Conservation (phyloP, 805 yeast species). For the Candida ascalaphidarum region DNA sequence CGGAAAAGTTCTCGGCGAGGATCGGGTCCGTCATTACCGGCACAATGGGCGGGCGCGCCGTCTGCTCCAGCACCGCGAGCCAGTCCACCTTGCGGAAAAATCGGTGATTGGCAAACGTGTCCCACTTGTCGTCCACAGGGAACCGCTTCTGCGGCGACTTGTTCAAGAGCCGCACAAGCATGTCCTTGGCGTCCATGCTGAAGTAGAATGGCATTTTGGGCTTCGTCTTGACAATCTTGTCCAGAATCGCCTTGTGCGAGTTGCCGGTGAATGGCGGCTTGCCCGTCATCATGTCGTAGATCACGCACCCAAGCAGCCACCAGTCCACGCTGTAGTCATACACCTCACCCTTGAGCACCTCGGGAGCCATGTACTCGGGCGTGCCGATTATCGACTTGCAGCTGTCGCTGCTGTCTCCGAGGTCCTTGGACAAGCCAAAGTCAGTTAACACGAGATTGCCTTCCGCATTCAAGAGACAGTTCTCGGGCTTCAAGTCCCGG, state of each 20-base stretch:
- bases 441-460: conserved; percentile 38
- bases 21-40: conserved; percentile 77
- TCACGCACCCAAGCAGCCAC: conserved; percentile 86
- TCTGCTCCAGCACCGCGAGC: conserved; percentile 45
- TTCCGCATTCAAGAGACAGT: conserved; percentile 32
- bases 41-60: conserved; percentile 60
- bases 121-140: conserved; percentile 44
- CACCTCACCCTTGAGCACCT: conserved; percentile 66
- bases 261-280: conserved; percentile 85
- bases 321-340: conserved; percentile 81
- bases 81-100: conserved; percentile 75
- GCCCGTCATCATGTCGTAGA: conserved; percentile 75
- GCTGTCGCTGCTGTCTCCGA: conserved; percentile 16
- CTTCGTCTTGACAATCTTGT: conserved; percentile 64
- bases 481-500: conserved; percentile 38
- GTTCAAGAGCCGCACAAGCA: conserved; percentile 54
- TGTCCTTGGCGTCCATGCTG: conserved; percentile 72
- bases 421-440: conserved; percentile 30
- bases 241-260: conserved; percentile 66
- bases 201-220: conserved; percentile 66
- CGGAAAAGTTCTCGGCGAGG: conserved; percentile 77
- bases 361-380: conserved; percentile 88
- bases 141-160: conserved; percentile 61
- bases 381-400: conserved; percentile 64
- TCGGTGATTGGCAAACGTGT: conserved; percentile 49